These are phyloP conservation scores for Rhizopus sp. DNA, from an alignment of 371 early-diverging fungal genomes.

Conservation along the genomic window DNA sequence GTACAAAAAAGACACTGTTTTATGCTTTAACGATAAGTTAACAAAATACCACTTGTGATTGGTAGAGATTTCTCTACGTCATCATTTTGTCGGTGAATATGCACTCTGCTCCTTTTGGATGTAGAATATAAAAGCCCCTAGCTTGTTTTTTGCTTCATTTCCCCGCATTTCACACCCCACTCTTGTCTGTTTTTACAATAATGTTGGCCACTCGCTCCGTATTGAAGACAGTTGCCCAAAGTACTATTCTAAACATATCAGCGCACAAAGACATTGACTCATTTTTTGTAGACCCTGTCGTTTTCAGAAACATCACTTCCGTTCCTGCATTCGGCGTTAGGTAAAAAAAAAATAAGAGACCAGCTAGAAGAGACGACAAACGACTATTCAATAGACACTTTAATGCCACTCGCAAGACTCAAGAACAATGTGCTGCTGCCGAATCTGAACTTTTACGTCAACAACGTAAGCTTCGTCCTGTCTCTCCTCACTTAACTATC, in stretches of 20 bases:
- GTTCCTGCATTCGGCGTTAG: slow-evolving; percentile 41
- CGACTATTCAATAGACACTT: slow-evolving; percentile 32
- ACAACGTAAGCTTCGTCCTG: slow-evolving; percentile 77
- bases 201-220: slow-evolving; percentile 52
- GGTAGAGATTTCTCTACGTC: too few relatives aligned
- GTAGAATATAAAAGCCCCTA: background rate
- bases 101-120: too few relatives aligned
- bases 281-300: slow-evolving; percentile 35
- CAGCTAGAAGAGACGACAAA: background rate
- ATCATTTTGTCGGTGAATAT: too few relatives aligned
- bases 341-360: slow-evolving; percentile 15
- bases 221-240: slow-evolving; percentile 48
- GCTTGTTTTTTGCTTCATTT: slow-evolving; percentile 23
- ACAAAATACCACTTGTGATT: too few relatives aligned
- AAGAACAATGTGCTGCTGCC: slow-evolving; percentile 49
- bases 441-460: slow-evolving; percentile 57
- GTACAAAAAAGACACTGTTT: too few relatives aligned
- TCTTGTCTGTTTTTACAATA: slow-evolving; percentile 21
- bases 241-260: slow-evolving; percentile 18
- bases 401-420: slow-evolving; percentile 34
- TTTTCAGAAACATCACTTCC: slow-evolving; percentile 39
- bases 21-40: too few relatives aligned
- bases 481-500: slow-evolving; percentile 83
- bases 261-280: background rate
- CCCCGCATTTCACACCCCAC: slow-evolving; percentile 19